Percentiles rank a stretch among this genome's conserved stretches.
These are phyloP conservation scores for Metschnikowia hibisci DNA, from an alignment of 805 yeast species.

Conservation along the genomic window DNA sequence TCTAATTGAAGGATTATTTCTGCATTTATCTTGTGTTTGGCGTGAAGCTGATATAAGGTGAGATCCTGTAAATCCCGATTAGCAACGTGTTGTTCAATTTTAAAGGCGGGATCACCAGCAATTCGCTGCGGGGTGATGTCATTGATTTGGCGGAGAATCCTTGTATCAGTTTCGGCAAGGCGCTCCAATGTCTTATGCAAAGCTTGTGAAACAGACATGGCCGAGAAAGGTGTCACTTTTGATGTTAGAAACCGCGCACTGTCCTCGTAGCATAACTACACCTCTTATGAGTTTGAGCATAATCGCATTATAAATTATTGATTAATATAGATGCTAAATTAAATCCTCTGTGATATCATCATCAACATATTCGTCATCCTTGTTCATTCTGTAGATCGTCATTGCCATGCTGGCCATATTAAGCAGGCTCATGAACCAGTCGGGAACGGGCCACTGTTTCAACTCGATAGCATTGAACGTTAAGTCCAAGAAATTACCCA, in stretches of 20 bases:
- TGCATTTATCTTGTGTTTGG: conserved; percentile 13
- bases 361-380: conserved; percentile 43
- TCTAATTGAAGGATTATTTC: conserved; percentile 18
- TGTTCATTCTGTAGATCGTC: conserved; percentile 48
- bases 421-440: conserved; percentile 39
- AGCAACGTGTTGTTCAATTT: not conserved
- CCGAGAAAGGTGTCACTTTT: not conserved
- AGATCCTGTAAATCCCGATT: conserved; percentile 3
- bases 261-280: not conserved
- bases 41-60: conserved; percentile 14
- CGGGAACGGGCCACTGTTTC: conserved; percentile 33
- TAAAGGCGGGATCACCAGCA: conserved; percentile 3
- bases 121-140: not conserved
- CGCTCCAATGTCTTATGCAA: conserved; percentile 4
- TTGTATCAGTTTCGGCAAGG: not conserved
- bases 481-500: conserved; percentile 41
- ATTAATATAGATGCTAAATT: conserved; percentile 17
- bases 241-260: conserved; percentile 1
- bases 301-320: not conserved
- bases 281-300: not conserved
- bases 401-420: conserved; percentile 42
- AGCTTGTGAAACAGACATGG: conserved; percentile 11
- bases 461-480: conserved; percentile 38
- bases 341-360: conserved; percentile 42
- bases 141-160: not conserved